Percentiles rank a stretch among this genome's conserved stretches.
Conservation (phyloP, 805 yeast genomes). For the Kluyveromyces lactis region DNA sequence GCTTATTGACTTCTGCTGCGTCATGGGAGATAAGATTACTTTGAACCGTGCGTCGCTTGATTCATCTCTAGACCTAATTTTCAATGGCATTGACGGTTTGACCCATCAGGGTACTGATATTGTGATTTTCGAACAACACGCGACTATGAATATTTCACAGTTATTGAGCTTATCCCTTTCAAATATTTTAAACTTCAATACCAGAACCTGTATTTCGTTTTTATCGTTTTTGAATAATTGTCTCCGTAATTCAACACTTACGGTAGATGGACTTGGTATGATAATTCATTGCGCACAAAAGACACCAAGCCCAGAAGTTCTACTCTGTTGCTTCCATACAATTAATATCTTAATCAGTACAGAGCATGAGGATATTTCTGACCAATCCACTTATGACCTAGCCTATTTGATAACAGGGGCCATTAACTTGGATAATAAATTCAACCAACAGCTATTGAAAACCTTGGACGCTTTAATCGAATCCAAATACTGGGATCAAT, state of each 20-base stretch:
- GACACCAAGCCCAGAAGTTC: constrained; percentile 31
- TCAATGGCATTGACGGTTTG: constrained; percentile 34
- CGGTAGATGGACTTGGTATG: not conserved
- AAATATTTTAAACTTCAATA: not conserved
- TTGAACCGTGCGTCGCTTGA: constrained; percentile 25
- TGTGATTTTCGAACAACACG: not conserved
- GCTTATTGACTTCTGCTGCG: constrained; percentile 38
- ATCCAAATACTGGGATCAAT: constrained; percentile 42
- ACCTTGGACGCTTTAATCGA: constrained; percentile 32
- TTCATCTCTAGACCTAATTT: constrained; percentile 43
- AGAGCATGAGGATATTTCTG: constrained; percentile 13
- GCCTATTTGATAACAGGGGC: not conserved
- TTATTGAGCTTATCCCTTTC: not conserved
- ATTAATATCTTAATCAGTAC: constrained; percentile 20
- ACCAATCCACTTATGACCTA: constrained; percentile 14
- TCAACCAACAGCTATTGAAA: not conserved
- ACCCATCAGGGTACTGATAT: constrained; percentile 3
- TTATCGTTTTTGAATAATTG: constrained; percentile 2
- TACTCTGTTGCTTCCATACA: constrained; percentile 29
- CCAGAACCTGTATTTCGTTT: not conserved
- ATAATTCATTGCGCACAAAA: constrained; percentile 20
- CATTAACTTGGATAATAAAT: constrained; percentile 4
- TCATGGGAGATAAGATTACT: constrained; percentile 12
- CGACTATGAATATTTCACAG: not conserved
- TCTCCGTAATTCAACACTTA: constrained; percentile 1